A percentile compares a stretch with the other conserved stretches of the same genome.
Conservation (phyloP, 177 flowering plant species). For the Tripterygium wilfordii region DNA sequence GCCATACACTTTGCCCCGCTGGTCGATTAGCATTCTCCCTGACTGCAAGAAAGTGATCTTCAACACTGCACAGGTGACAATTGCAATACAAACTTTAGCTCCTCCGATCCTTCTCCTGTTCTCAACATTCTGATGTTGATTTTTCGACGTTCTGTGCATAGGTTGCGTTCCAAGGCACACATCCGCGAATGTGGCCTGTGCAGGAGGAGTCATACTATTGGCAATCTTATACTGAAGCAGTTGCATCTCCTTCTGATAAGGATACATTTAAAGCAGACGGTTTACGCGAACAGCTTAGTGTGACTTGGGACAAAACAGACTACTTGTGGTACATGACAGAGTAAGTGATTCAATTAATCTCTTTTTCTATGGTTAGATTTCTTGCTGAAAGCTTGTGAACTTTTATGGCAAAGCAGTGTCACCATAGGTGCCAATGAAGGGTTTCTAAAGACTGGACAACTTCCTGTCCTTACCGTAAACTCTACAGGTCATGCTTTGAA, state of each 20-base stretch:
- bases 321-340: slow-evolving; percentile 74
- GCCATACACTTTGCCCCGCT: slow-evolving; percentile 70
- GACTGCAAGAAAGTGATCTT: slow-evolving; percentile 73
- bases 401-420: too few species aligned
- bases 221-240: slow-evolving; percentile 59
- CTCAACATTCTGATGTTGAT: background rate
- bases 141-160: too few species aligned
- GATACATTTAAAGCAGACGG: slow-evolving; percentile 40
- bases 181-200: slow-evolving; percentile 58
- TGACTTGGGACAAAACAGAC: slow-evolving; percentile 58
- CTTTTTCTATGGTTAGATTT: background rate
- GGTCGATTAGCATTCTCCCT: slow-evolving; percentile 81
- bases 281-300: slow-evolving; percentile 63
- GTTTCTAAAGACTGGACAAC: slow-evolving; percentile 57
- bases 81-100: too few species aligned
- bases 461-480: slow-evolving; percentile 55
- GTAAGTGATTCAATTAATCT: slow-evolving; percentile 22
- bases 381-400: background rate
- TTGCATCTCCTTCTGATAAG: slow-evolving; percentile 36
- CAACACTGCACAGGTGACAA: slow-evolving; percentile 75
- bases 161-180: slow-evolving; percentile 60
- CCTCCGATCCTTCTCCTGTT: too few species aligned
- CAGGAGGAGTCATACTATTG: slow-evolving; percentile 46
- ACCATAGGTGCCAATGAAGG: slow-evolving; percentile 46
- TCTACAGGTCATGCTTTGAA: slow-evolving; percentile 91